These are phyloP conservation scores for Arthrinium puccinioides DNA, from an alignment of 2,329 filamentous ascomycete species.

Conservation along the genomic window DNA sequence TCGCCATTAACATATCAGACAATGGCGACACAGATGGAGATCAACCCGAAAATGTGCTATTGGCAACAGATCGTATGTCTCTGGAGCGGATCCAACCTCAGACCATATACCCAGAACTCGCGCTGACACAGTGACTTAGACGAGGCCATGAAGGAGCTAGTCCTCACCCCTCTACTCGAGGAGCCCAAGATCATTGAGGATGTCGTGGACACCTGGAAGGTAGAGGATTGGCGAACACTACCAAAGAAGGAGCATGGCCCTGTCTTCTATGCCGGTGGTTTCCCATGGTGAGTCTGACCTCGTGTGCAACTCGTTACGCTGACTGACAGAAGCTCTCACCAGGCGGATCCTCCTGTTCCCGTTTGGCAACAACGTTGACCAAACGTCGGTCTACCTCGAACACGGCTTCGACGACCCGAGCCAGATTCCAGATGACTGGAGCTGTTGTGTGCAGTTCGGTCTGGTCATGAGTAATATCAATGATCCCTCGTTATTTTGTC, in stretches of 20 bases:
- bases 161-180: conserved; percentile 63
- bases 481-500: conserved; percentile 76
- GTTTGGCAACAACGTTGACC: conserved; percentile 88
- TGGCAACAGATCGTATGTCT: conserved; percentile 47
- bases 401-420: conserved; percentile 74
- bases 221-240: conserved; percentile 72
- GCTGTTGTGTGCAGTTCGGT: conserved; percentile 91
- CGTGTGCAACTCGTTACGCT: neutral
- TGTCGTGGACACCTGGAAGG: conserved; percentile 74
- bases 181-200: conserved; percentile 78
- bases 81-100: conserved; percentile 1
- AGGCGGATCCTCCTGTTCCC: conserved; percentile 96
- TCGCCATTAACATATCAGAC: conserved; percentile 49
- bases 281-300: conserved; percentile 63
- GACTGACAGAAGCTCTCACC: conserved; percentile 7
- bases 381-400: conserved; percentile 91
- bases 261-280: conserved; percentile 75
- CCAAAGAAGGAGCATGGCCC: conserved; percentile 82
- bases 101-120: neutral
- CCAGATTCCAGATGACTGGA: conserved; percentile 84
- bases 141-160: conserved; percentile 77
- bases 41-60: conserved; percentile 36
- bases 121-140: conserved; percentile 38
- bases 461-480: conserved; percentile 91
- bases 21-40: conserved; percentile 40